These are phyloP conservation scores for Favolaschia claudopus DNA, from an alignment of 768 basidiomycete species.

Conservation along the genomic window DNA sequence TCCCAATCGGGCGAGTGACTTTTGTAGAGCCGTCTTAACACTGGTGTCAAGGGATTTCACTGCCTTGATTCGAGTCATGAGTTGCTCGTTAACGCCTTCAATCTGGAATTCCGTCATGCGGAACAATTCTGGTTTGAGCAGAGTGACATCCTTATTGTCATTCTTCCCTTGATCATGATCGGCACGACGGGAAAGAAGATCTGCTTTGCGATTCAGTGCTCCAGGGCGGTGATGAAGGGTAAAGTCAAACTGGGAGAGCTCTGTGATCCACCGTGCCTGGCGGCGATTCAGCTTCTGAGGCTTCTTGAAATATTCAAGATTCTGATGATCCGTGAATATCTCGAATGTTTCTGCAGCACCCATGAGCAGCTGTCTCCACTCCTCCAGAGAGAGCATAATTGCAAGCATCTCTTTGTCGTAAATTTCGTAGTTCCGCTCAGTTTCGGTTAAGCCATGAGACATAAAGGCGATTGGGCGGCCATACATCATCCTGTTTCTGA, in stretches of 20 bases:
- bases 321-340: no score
- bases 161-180: constrained; percentile 21
- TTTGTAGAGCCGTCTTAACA: neutral
- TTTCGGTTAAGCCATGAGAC: no score
- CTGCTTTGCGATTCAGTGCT: constrained; percentile 1
- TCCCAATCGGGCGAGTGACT: neutral
- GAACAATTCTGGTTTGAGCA: constrained; percentile 9
- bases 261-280: no score
- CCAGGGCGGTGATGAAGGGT: no score
- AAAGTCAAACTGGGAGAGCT: no score
- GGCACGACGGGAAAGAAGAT: constrained; percentile 11
- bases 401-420: no score
- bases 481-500: neutral
- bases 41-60: neutral
- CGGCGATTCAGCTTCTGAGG: no score
- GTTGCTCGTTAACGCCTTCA: neutral
- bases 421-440: no score
- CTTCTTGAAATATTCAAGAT: no score
- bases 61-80: neutral
- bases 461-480: no score
- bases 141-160: constrained; percentile 6
- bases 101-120: neutral
- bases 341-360: neutral
- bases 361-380: neutral
- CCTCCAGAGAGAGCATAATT: neutral